Conservation (phyloP, 2,329 filamentous ascomycete genomes). For the Pseudocercospora crystallina region DNA sequence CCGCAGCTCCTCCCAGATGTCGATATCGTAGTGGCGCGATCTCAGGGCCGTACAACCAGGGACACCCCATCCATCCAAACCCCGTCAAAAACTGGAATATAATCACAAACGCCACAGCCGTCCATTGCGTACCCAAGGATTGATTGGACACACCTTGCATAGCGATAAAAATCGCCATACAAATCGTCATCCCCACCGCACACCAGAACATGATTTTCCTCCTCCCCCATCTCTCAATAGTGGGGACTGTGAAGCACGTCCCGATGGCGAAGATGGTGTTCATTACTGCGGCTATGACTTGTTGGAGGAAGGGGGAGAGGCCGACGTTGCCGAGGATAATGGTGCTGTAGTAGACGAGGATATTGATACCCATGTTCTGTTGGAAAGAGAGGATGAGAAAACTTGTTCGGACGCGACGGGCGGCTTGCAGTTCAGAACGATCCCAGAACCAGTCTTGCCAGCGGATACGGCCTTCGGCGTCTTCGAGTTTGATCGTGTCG, state of each 20-base stretch:
- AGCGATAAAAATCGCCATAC: conserved; percentile 12
- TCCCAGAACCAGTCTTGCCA: conserved; percentile 18
- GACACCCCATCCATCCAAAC: conserved; percentile 12
- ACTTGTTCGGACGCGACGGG: conserved; percentile 14
- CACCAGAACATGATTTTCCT: conserved; percentile 12
- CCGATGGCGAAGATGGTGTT: conserved; percentile 18
- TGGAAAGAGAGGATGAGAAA: conserved; percentile 20
- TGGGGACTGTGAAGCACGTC: conserved; percentile 10
- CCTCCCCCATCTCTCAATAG: conserved; percentile 8
- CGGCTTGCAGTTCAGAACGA: conserved; percentile 15
- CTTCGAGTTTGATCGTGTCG: conserved; percentile 15
- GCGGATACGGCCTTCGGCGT: conserved; percentile 15
- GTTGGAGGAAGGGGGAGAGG: neutral
- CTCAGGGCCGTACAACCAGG: conserved; percentile 14
- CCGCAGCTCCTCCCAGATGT: conserved; percentile 12
- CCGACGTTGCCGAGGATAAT: conserved; percentile 10
- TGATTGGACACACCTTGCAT: conserved; percentile 3
- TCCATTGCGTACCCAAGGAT: conserved; percentile 5
- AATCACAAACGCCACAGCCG: conserved; percentile 12
- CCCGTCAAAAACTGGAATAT: conserved; percentile 15
- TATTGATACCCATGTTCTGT: conserved; percentile 18
- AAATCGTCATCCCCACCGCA: conserved; percentile 14
- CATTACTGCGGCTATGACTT: conserved; percentile 9
- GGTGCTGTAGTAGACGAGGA: conserved; percentile 20
- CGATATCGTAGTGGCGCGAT: conserved; percentile 17